A percentile compares a stretch with the other conserved stretches of the same genome.
These are phyloP conservation scores for Calonectria montana DNA, from an alignment of 2,329 filamentous ascomycete species.

Conservation along the genomic window DNA sequence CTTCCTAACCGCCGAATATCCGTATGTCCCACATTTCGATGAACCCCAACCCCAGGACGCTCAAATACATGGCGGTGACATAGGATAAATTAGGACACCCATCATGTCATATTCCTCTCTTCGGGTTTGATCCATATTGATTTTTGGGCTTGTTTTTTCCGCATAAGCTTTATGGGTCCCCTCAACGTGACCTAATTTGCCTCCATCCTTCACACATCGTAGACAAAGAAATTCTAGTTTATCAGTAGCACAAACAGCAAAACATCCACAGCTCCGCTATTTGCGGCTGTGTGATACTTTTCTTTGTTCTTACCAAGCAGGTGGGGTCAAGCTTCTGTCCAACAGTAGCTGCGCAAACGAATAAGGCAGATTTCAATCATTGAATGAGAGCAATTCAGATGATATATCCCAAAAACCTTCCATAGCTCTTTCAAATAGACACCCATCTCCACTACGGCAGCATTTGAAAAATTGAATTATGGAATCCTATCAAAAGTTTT, in stretches of 20 bases:
- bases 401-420: neutral
- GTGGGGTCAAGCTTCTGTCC: neutral
- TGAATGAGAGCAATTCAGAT: neutral
- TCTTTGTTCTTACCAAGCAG: slow-evolving; percentile 35
- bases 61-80: neutral
- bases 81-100: neutral
- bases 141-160: neutral
- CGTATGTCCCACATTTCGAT: neutral
- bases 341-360: neutral
- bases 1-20: neutral
- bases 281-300: neutral
- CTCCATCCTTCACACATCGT: neutral
- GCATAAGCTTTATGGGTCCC: neutral
- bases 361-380: neutral
- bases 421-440: neutral
- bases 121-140: neutral
- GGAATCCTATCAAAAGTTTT: neutral
- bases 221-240: slow-evolving; percentile 31
- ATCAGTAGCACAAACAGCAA: neutral
- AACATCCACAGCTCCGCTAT: neutral
- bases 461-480: neutral
- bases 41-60: neutral
- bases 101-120: neutral
- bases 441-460: neutral
- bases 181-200: neutral